Conservation (phyloP, 768 basidiomycete species). For the Auriscalpium microsporum region DNA sequence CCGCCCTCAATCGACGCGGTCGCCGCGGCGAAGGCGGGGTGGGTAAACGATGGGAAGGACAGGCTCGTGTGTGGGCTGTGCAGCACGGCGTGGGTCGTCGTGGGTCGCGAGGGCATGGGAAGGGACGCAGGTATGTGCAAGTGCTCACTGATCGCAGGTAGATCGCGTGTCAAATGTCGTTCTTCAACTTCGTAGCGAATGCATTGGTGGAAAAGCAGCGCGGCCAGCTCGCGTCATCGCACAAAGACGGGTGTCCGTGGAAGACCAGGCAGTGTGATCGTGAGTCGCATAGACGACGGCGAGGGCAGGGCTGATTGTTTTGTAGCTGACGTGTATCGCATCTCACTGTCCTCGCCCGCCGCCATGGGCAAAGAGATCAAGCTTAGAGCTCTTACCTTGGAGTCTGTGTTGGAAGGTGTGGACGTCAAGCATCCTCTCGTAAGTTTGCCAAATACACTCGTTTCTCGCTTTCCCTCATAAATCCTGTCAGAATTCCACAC, state of each 20-base stretch:
- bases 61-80: conserved; percentile 69
- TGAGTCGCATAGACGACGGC: conserved; percentile 25
- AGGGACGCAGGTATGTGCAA: conserved; percentile 66
- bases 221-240: conserved; percentile 51
- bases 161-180: not conserved
- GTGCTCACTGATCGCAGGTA: conserved; percentile 17
- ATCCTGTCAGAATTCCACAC: conserved; percentile 42
- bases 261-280: conserved; percentile 72
- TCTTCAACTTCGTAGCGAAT: conserved; percentile 37
- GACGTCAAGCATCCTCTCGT: conserved; percentile 70
- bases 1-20: conserved; percentile 67
- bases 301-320: too few species aligned
- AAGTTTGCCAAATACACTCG: conserved; percentile 15
- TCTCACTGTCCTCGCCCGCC: conserved; percentile 62
- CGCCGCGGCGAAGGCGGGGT: conserved; percentile 74
- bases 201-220: conserved; percentile 69
- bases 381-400: conserved; percentile 42
- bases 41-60: conserved; percentile 79
- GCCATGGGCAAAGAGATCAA: conserved; percentile 55
- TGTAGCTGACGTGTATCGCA: conserved; percentile 28
- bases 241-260: conserved; percentile 84
- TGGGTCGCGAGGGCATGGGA: conserved; percentile 58
- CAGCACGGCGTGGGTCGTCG: conserved; percentile 65
- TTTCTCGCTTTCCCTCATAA: not conserved
- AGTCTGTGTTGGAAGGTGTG: conserved; percentile 43